These are phyloP conservation scores for Kluyveromyces aestuarii DNA, from an alignment of 805 yeast genomes.

Conservation along the genomic window DNA sequence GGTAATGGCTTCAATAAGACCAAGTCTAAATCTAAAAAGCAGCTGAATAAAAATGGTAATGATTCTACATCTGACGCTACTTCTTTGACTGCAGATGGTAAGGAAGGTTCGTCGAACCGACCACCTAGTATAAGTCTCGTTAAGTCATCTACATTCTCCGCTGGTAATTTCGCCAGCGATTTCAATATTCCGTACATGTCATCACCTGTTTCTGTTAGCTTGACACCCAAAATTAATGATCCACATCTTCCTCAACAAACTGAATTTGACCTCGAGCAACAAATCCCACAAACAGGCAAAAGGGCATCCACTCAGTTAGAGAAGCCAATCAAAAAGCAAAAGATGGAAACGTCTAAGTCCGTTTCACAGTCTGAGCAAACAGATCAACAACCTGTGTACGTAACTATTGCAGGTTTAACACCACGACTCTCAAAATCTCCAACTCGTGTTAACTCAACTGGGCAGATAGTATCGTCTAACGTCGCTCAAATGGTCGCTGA, in stretches of 20 bases:
- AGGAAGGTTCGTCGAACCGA: constrained; percentile 14
- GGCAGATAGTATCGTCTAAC: constrained; percentile 33
- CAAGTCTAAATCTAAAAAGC: constrained; percentile 2
- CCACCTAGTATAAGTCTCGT: background rate
- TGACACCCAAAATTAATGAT: constrained; percentile 11
- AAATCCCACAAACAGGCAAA: background rate
- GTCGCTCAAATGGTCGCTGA: constrained; percentile 74
- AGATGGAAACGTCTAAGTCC: background rate
- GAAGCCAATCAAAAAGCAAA: background rate
- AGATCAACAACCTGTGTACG: constrained; percentile 15
- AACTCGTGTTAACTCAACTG: constrained; percentile 11
- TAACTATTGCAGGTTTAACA: constrained; percentile 78
- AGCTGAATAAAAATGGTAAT: background rate
- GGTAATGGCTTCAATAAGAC: constrained; percentile 3
- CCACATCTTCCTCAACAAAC: background rate
- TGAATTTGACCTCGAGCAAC: background rate
- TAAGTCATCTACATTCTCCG: constrained; percentile 3
- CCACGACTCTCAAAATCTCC: constrained; percentile 63
- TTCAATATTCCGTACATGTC: constrained; percentile 55
- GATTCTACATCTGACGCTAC: constrained; percentile 1
- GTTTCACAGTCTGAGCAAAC: background rate
- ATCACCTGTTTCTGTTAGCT: constrained; percentile 70
- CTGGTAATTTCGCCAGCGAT: constrained; percentile 11
- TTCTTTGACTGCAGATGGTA: constrained; percentile 7
- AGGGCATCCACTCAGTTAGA: background rate